A percentile compares a stretch with the other conserved stretches of the same genome.
phyloP scores from a whole-genome alignment of 78 protist genomes.

The Dictyostelium discoideum region DNA sequence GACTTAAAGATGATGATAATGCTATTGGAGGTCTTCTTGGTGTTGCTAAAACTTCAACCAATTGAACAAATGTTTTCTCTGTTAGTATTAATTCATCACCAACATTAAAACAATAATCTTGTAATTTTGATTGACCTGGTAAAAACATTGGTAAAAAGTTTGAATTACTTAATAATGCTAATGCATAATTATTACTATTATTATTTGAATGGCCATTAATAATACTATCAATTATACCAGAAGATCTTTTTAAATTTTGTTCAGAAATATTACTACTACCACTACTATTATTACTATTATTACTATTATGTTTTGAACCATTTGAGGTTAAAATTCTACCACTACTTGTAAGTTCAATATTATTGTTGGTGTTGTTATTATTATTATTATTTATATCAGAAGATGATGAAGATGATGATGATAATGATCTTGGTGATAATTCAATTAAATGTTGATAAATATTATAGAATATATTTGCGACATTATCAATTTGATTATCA shows the following conservation, averaged over 20 bases:
- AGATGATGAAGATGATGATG: background rate
- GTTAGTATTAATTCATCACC: conserved; percentile 55
- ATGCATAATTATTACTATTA: background rate
- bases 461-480: conserved; percentile 2
- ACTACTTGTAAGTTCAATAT: background rate
- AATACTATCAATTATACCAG: background rate
- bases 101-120: conserved; percentile 21
- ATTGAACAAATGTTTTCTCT: background rate
- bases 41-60: conserved; percentile 11
- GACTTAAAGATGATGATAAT: background rate
- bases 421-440: background rate
- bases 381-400: background rate
- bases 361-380: background rate
- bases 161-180: conserved; percentile 6
- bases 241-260: background rate
- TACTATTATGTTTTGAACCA: background rate
- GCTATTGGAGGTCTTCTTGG: background rate
- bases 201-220: too few species aligned
- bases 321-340: background rate
- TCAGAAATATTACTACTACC: background rate
- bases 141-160: conserved; percentile 23
- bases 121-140: background rate
- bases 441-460: background rate
- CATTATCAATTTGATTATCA: conserved; percentile 11
- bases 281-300: background rate